Percentiles rank a stretch among this genome's conserved stretches.
These are phyloP conservation scores for Hypoxylon rickii DNA, from an alignment of 495 filamentous ascomycete species.

Conservation along the genomic window DNA sequence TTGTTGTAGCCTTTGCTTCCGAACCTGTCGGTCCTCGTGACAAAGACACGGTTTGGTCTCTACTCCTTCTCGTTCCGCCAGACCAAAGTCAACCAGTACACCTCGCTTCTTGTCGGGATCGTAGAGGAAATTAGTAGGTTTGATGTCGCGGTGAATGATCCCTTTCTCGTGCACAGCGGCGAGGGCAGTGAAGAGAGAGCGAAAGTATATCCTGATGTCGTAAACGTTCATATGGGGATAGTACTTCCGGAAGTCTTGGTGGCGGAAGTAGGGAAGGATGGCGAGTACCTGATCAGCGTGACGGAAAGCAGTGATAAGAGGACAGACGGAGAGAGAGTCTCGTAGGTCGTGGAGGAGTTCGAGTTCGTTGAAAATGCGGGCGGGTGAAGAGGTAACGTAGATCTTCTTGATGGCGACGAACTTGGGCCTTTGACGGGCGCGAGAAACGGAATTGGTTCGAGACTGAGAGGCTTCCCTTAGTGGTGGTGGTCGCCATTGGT, in stretches of 20 bases:
- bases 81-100: constrained; percentile 94
- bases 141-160: constrained; percentile 96
- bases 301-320: constrained; percentile 93
- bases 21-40: constrained; percentile 53
- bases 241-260: constrained; percentile 94
- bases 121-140: constrained; percentile 99
- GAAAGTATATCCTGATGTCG: constrained; percentile 88
- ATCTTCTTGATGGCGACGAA: constrained; percentile 99
- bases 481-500: constrained; percentile 65
- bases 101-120: constrained; percentile 79
- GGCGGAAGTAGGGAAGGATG: constrained; percentile 91
- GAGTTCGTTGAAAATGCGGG: constrained; percentile 93
- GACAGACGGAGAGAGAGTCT: constrained; percentile 82
- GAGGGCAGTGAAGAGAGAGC: constrained; percentile 84
- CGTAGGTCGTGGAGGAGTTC: constrained; percentile 92
- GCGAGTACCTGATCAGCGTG: constrained; percentile 93
- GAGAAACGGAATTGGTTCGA: constrained; percentile 22
- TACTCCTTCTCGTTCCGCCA: constrained; percentile 81
- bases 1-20: constrained; percentile 44
- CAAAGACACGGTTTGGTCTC: constrained; percentile 78
- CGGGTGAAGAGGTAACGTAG: constrained; percentile 93
- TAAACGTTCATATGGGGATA: constrained; percentile 82
- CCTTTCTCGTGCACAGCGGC: constrained; percentile 76
- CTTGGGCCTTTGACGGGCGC: constrained; percentile 56
- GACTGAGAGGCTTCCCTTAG: constrained; percentile 44